A percentile compares a stretch with the other conserved stretches of the same genome.
Evolutionary conservation across 2,329 filamentous ascomycete species (phyloP).

Genomic region (Monilinia aucupariae): DNA sequence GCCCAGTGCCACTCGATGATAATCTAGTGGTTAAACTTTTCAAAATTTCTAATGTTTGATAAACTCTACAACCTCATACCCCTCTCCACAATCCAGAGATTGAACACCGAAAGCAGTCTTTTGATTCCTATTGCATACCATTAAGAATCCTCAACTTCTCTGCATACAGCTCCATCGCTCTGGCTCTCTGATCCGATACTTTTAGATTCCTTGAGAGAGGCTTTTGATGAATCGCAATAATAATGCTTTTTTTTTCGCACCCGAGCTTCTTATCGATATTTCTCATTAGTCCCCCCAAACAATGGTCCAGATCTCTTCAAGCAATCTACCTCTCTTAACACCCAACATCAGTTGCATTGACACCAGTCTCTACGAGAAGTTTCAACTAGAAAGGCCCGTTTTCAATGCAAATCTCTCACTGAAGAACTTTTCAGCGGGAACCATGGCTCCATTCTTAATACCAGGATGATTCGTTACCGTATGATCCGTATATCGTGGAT

Average conservation of each 20-base stretch:
- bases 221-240: background rate
- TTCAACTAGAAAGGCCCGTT: background rate
- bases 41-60: background rate
- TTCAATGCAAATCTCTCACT: background rate
- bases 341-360: background rate
- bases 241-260: background rate
- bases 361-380: background rate
- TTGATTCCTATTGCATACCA: too few relatives aligned
- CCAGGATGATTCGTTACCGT: too few relatives aligned
- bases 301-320: background rate
- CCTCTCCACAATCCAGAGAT: background rate
- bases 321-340: background rate
- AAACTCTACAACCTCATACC: background rate
- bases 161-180: background rate
- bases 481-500: too few relatives aligned
- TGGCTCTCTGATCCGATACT: background rate
- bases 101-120: background rate
- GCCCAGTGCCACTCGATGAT: background rate
- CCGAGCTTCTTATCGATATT: background rate
- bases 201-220: background rate
- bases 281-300: background rate
- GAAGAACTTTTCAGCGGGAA: background rate
- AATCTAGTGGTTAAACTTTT: background rate
- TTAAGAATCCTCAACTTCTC: background rate
- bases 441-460: background rate